Conservation (phyloP, 768 basidiomycete species). For the Lyophyllum decastes region DNA sequence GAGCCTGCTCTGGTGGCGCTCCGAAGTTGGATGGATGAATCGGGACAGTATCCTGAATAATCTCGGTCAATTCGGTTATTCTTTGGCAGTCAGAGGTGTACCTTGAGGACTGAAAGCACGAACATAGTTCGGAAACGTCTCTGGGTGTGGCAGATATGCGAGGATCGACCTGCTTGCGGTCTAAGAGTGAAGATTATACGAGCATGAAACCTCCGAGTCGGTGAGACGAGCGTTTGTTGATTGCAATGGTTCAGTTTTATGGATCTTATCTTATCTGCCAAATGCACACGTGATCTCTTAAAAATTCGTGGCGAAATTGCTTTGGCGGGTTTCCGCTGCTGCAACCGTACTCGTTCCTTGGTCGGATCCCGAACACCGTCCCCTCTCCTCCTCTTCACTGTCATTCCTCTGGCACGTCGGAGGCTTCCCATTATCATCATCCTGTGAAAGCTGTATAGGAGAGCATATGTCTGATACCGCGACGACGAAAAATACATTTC, state of each 20-base stretch:
- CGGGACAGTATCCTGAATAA: conserved; percentile 80
- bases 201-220: conserved; percentile 3
- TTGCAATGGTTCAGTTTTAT: not conserved
- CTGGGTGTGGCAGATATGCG: not conserved
- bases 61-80: not conserved
- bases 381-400: not conserved
- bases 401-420: not conserved
- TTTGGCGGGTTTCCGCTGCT: not conserved
- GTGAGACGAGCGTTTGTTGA: not conserved
- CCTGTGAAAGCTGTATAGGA: conserved; percentile 2
- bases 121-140: conserved; percentile 35
- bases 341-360: not conserved
- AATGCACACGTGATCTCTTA: conserved; percentile 14
- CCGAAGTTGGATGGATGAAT: conserved; percentile 89
- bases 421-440: not conserved
- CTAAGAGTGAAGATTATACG: conserved; percentile 4
- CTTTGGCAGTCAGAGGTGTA: conserved; percentile 3
- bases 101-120: conserved; percentile 47
- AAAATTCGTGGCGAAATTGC: conserved; percentile 13
- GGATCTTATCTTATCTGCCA: conserved; percentile 17
- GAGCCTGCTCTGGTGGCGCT: conserved; percentile 72
- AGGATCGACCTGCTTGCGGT: not conserved
- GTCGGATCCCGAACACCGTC: not conserved
- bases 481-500: conserved; percentile 34
- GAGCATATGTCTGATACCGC: conserved; percentile 24